Evolutionary conservation across 805 yeast genomes (phyloP).

Genomic region (Pichia eremophila): DNA sequence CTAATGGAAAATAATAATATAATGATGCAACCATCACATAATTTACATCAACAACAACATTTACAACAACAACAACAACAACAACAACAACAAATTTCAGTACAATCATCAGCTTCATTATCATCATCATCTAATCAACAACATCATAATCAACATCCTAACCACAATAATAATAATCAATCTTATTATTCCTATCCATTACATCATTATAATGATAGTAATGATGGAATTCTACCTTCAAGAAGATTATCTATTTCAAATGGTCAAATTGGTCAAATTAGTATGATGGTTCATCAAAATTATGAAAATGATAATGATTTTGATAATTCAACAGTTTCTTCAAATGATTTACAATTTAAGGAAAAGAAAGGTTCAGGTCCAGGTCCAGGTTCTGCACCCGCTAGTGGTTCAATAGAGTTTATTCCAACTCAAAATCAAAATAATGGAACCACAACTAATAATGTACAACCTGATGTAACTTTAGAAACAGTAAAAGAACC

Average conservation of each 20-base stretch:
- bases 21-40: not conserved
- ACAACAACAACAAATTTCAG: too few relatives aligned
- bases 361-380: not conserved
- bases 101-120: too few relatives aligned
- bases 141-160: not conserved
- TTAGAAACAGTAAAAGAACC: too few relatives aligned
- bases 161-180: not conserved
- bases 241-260: constrained; percentile 74
- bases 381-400: not conserved
- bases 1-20: not conserved
- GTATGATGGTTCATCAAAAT: constrained; percentile 21
- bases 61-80: not conserved
- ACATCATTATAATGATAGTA: not conserved
- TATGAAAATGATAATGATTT: constrained; percentile 1
- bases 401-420: not conserved
- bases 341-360: constrained; percentile 4
- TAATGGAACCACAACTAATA: too few relatives aligned
- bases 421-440: too few relatives aligned
- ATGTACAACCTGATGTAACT: too few relatives aligned
- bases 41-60: too few relatives aligned
- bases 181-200: not conserved
- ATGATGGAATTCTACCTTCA: constrained; percentile 23
- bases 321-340: constrained; percentile 7
- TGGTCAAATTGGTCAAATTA: constrained; percentile 75
- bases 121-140: too few relatives aligned